These are phyloP conservation scores for Candida mattraensis DNA, from an alignment of 805 yeast species.

Conservation along the genomic window DNA sequence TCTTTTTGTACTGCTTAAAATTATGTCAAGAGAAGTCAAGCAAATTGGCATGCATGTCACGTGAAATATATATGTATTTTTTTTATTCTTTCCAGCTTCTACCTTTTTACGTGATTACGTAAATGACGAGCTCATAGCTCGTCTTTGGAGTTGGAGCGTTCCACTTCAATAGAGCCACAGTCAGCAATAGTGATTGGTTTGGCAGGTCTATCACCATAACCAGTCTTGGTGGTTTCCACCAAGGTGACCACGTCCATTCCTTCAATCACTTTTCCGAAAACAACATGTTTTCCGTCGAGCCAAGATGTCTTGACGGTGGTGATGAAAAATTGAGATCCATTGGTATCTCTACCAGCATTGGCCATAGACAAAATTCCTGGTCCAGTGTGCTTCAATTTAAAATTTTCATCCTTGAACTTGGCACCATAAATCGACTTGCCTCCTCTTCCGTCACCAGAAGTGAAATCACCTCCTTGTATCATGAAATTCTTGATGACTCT, in stretches of 20 bases:
- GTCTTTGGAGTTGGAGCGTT: too few species aligned
- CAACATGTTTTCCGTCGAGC: constrained; percentile 95
- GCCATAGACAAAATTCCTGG: constrained; percentile 78
- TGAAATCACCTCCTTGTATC: constrained; percentile 84
- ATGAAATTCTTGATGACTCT: constrained; percentile 69
- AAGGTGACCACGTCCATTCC: constrained; percentile 80
- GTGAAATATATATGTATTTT: neutral
- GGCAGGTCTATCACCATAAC: constrained; percentile 69
- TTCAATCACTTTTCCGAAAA: constrained; percentile 89
- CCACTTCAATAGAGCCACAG: constrained; percentile 63
- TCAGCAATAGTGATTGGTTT: constrained; percentile 62
- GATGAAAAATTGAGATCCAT: constrained; percentile 94
- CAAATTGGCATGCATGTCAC: too few species aligned
- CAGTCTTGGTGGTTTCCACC: constrained; percentile 73
- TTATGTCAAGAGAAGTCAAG: too few species aligned
- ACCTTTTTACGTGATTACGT: constrained; percentile 2
- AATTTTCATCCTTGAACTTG: constrained; percentile 69
- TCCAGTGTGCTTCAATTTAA: constrained; percentile 62
- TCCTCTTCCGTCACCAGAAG: constrained; percentile 67
- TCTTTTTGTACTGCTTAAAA: too few species aligned
- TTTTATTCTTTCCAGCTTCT: neutral
- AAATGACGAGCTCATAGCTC: constrained; percentile 13
- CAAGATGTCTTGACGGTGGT: constrained; percentile 89
- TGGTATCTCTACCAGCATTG: constrained; percentile 75
- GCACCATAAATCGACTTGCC: constrained; percentile 74